Base-by-base conservation (phyloP, 1,284 basidiomycete species). In the Peniophora sp. region DNA sequence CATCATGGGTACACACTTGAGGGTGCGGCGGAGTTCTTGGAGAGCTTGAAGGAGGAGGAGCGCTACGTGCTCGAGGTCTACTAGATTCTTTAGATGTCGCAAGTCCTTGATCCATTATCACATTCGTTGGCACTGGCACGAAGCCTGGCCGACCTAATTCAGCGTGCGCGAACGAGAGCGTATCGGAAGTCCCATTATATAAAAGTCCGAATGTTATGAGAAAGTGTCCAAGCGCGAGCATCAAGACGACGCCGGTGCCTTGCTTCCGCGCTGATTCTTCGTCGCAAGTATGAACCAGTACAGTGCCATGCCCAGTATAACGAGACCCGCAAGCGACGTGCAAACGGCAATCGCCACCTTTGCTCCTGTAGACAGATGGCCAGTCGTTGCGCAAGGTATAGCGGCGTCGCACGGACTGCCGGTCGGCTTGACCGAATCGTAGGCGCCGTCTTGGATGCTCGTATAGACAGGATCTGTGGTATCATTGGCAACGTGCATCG, bases 11-110 rank as follows among this genome's bases (percentile, higher is more conserved):
- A 83, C 64, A 75, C 81, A 16, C 71, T 76, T 49, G 75, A 82
- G 56, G 69, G 75, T 52, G 97, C 96, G 2, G 91, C 89, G 52
- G 78, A 81, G 53, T 92, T 86, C 67, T 72, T 99, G 46, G 95
- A 98, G 72, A 76, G 83, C 53, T 71, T 98, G 62, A 99, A 99
- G 74, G 96, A 97, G 70, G 91, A 96, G 59, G 96, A 99, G 70
- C 83, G 95, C 50, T 98, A 97, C 69, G 94, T 99, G 14, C 80
- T 98, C 43, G 96, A 99, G 79, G 95, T 96, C 6, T 32, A 32
- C 27, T 32, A 32, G 27, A 32, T 32, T 32, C 27, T 32, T 32
- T 32, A 6, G 6, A 32, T 32, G 27, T 12, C n/a, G n/a, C n/a
- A n/a, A n/a, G n/a, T n/a, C n/a, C n/a, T n/a, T n/a, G n/a, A n/a